These are phyloP conservation scores for Hortaea sp. DNA, from an alignment of 2,329 filamentous ascomycete species.

Conservation along the genomic window DNA sequence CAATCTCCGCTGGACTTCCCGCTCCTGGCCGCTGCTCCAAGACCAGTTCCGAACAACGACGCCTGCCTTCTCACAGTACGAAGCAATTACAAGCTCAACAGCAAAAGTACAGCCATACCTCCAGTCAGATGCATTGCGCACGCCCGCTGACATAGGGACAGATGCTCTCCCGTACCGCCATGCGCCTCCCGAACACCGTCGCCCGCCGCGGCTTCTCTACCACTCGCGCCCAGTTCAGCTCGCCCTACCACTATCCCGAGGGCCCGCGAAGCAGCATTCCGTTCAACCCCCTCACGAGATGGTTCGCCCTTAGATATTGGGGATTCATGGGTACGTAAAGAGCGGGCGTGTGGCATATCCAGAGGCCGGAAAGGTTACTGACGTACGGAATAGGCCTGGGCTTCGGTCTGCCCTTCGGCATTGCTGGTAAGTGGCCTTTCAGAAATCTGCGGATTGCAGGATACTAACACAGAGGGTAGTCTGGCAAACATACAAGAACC, in stretches of 20 bases:
- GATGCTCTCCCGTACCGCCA: conserved; percentile 33
- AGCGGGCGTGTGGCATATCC: neutral
- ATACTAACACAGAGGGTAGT: conserved; percentile 34
- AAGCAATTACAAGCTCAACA: neutral
- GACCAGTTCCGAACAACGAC: neutral
- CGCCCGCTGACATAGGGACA: conserved; percentile 2
- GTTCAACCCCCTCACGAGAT: conserved; percentile 88
- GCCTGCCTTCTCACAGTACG: neutral
- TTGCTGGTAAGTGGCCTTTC: conserved; percentile 48
- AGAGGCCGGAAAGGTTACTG: conserved; percentile 22
- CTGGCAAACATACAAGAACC: conserved; percentile 59
- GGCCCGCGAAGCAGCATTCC: conserved; percentile 90
- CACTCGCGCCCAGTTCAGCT: conserved; percentile 73
- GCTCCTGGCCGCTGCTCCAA: neutral
- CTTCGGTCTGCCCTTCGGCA: conserved; percentile 50
- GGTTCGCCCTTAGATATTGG: conserved; percentile 79
- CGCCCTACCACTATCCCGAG: conserved; percentile 97
- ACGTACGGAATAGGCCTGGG: conserved; percentile 40
- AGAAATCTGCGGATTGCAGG: conserved; percentile 1
- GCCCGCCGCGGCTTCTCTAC: conserved; percentile 90
- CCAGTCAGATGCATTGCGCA: neutral
- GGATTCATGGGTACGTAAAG: conserved; percentile 55
- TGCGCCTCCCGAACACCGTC: conserved; percentile 52
- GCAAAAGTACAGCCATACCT: neutral
- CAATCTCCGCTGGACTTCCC: neutral